Conservation (phyloP, 2,329 filamentous ascomycete species). For the Shiraia sp. region DNA sequence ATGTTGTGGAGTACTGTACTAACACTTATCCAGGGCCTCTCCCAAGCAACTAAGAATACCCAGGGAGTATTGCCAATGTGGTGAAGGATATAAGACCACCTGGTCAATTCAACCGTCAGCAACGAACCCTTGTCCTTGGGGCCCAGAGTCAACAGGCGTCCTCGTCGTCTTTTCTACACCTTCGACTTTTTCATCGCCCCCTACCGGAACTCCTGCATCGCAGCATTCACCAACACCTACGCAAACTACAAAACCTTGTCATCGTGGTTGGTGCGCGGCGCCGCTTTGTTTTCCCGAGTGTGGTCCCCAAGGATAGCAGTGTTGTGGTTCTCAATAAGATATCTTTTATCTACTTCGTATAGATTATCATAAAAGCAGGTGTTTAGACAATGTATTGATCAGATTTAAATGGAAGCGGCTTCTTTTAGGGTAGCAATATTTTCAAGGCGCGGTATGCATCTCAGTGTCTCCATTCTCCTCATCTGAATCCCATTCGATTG, state of each 20-base stretch:
- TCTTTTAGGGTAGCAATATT: not conserved
- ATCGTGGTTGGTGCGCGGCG: not conserved
- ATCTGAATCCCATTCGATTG: not conserved
- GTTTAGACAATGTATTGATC: not conserved
- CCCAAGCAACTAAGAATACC: not conserved
- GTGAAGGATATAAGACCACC: not conserved
- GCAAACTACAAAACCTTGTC: not conserved
- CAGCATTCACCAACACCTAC: not conserved
- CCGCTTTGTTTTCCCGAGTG: not conserved
- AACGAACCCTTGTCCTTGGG: not conserved
- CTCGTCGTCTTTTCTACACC: not conserved
- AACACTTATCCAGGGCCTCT: not conserved
- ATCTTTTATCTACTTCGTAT: no score
- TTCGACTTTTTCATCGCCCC: not conserved
- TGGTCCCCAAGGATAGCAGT: no score
- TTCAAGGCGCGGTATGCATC: no score
- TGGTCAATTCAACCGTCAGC: not conserved
- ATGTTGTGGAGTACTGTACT: not conserved
- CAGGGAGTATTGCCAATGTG: slow-evolving; percentile 1
- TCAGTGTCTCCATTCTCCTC: not conserved
- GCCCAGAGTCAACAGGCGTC: not conserved
- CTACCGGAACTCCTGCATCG: not conserved
- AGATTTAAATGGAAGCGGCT: not conserved
- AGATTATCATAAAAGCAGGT: not conserved
- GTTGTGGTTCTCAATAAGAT: not conserved